Evolutionary conservation across 78 protist species (phyloP).

Genomic region (Dictyostelium capitatum): DNA sequence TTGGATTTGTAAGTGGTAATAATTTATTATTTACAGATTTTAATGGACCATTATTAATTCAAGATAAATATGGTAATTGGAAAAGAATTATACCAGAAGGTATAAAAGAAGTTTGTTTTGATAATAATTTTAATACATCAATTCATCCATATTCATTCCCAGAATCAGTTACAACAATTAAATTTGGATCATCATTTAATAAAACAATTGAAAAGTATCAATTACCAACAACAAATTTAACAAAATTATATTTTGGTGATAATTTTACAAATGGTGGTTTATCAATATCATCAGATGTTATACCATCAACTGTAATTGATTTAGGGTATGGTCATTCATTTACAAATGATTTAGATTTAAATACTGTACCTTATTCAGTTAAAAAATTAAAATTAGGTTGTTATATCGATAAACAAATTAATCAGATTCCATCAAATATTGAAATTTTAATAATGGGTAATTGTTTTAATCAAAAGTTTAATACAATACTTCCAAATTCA

Average conservation of each 20-base stretch:
- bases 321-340: background rate
- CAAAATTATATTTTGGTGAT: background rate
- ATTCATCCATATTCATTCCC: slow-evolving; percentile 10
- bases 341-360: background rate
- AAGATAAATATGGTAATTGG: background rate
- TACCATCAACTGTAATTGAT: background rate
- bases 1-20: background rate
- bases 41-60: background rate
- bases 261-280: background rate
- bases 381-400: background rate
- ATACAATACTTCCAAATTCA: background rate
- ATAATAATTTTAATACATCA: background rate
- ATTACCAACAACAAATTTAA: background rate
- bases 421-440: background rate
- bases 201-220: background rate
- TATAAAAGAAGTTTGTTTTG: background rate
- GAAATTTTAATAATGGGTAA: background rate
- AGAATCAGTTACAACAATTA: background rate
- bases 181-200: background rate
- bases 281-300: background rate
- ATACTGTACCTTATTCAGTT: background rate
- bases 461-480: background rate
- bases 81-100: background rate
- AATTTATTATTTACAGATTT: background rate
- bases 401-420: background rate